These are phyloP conservation scores for Echium plantagineum DNA, from an alignment of 257 asterid genomes.

Conservation along the genomic window DNA sequence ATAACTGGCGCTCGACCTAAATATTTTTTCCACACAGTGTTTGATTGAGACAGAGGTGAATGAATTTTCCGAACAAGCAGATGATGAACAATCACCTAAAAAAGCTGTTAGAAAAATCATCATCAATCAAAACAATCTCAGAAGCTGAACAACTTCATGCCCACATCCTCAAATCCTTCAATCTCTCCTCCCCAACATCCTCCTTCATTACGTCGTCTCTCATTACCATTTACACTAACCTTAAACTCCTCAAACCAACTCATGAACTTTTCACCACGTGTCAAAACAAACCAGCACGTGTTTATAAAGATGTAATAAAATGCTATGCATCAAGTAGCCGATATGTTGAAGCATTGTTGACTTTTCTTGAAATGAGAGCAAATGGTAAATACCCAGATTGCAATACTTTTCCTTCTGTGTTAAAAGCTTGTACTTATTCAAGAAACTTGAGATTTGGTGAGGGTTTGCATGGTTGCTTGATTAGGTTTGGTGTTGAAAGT, in stretches of 20 bases:
- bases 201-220: slow-evolving; percentile 23
- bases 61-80: too few relatives aligned
- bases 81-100: slow-evolving; percentile 14
- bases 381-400: slow-evolving; percentile 55
- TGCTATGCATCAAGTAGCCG: slow-evolving; percentile 55
- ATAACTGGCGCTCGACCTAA: too few relatives aligned
- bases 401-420: slow-evolving; percentile 71
- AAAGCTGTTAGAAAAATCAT: slow-evolving; percentile 28
- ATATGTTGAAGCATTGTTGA: slow-evolving; percentile 36
- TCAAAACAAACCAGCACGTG: slow-evolving; percentile 34
- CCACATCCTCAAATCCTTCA: slow-evolving; percentile 41
- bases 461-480: slow-evolving; percentile 58
- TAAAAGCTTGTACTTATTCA: slow-evolving; percentile 56
- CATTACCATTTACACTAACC: slow-evolving; percentile 58
- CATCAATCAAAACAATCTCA: slow-evolving; percentile 43
- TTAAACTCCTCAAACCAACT: slow-evolving; percentile 35
- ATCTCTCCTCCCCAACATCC: slow-evolving; percentile 7
- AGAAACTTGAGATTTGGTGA: slow-evolving; percentile 59
- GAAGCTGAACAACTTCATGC: slow-evolving; percentile 85
- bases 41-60: too few relatives aligned
- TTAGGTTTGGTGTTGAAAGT: slow-evolving; percentile 49
- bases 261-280: slow-evolving; percentile 34
- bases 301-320: slow-evolving; percentile 68
- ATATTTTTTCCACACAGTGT: too few relatives aligned
- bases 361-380: slow-evolving; percentile 56